Percentiles rank a stretch among this genome's conserved stretches.
Evolutionary conservation across 192 early-diverging fungal species (phyloP).

Genomic region (Podila clonocystis): DNA sequence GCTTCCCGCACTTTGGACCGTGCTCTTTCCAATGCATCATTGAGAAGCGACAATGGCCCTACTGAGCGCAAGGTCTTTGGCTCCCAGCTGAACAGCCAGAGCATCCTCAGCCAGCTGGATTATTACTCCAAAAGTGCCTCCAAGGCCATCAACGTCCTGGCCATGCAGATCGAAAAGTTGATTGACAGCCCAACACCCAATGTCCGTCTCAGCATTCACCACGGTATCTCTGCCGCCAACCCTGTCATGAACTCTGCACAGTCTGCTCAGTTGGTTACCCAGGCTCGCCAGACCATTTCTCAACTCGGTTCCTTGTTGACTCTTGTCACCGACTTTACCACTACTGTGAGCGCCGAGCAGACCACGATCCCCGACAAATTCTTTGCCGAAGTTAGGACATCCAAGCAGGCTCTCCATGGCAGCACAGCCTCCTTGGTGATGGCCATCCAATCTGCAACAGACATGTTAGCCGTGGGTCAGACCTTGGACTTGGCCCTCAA

Average conservation of each 20-base stretch:
- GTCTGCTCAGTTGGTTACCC: constrained; percentile 52
- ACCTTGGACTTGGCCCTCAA: constrained; percentile 60
- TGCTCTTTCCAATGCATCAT: constrained; percentile 39
- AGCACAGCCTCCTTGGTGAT: constrained; percentile 71
- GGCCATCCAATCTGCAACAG: constrained; percentile 63
- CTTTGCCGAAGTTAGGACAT: constrained; percentile 67
- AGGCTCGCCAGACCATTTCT: constrained; percentile 52
- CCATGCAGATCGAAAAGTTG: constrained; percentile 43
- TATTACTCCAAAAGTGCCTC: constrained; percentile 49
- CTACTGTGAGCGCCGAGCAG: constrained; percentile 12
- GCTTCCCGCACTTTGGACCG: constrained; percentile 31
- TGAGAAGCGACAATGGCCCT: constrained; percentile 17
- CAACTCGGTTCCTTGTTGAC: constrained; percentile 54
- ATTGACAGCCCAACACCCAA: constrained; percentile 31
- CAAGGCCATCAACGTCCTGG: constrained; percentile 46
- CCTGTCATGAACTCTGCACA: constrained; percentile 51
- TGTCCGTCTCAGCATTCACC: constrained; percentile 8
- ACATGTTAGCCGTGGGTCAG: constrained; percentile 67
- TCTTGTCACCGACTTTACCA: constrained; percentile 49
- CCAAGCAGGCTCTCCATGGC: constrained; percentile 72
- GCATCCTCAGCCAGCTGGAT: constrained; percentile 46
- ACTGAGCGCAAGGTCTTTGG: constrained; percentile 36
- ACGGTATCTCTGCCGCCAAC: constrained; percentile 14
- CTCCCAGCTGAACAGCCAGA: constrained; percentile 37
- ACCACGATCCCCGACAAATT: constrained; percentile 27